Conservation (phyloP, 106 monocot species). For the Alisma plantagoaquatica region DNA sequence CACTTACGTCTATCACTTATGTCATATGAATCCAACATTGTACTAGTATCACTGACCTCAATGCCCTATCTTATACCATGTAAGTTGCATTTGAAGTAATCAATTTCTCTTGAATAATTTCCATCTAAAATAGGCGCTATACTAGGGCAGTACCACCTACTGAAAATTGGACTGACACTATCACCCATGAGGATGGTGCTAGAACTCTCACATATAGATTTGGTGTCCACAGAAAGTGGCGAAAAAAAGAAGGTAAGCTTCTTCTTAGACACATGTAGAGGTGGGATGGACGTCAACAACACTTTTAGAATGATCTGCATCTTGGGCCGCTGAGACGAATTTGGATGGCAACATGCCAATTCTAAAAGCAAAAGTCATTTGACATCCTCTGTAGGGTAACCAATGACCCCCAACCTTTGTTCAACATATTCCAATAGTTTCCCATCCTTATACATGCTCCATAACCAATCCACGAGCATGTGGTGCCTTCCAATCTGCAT, state of each 20-base stretch:
- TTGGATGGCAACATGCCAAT: conserved; percentile 22
- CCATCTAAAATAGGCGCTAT: no score
- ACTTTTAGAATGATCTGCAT: conserved; percentile 8
- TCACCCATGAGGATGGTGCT: no score
- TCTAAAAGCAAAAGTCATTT: conserved; percentile 15
- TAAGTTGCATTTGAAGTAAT: no score
- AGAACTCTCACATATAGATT: no score
- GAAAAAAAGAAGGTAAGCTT: conserved; percentile 21
- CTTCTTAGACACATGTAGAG: conserved; percentile 1
- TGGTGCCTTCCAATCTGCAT: conserved; percentile 23
- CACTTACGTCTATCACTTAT: no score
- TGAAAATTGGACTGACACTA: no score
- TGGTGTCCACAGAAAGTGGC: no score
- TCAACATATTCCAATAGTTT: conserved; percentile 14
- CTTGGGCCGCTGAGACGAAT: conserved; percentile 14
- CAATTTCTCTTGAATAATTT: no score
- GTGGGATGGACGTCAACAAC: background rate
- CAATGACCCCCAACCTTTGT: background rate
- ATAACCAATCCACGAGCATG: conserved; percentile 39
- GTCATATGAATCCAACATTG: no score
- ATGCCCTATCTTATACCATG: no score
- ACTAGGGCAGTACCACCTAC: no score
- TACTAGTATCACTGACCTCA: no score
- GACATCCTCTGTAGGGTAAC: conserved; percentile 7
- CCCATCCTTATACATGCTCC: conserved; percentile 15